A percentile compares a stretch with the other conserved stretches of the same genome.
Evolutionary conservation across 1,139 yeast genomes (phyloP).

Genomic region (Yamadazyma taylorii): DNA sequence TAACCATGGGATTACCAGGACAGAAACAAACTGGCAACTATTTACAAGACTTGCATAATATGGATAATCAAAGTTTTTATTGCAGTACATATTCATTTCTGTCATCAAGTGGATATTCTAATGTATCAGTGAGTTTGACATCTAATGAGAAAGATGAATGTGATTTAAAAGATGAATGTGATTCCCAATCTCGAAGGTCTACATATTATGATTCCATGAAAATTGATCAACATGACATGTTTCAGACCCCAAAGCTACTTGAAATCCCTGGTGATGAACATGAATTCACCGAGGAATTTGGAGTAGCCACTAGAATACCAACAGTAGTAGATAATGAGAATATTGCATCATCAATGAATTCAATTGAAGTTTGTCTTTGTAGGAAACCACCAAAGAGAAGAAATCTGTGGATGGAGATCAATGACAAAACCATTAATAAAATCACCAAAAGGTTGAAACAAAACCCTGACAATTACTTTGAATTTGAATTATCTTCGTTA

Average conservation of each 20-base stretch:
- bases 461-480: slow-evolving; percentile 23
- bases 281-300: slow-evolving; percentile 6
- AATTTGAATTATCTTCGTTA: slow-evolving; percentile 12
- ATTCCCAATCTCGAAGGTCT: too few relatives aligned
- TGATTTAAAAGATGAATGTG: not conserved
- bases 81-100: slow-evolving; percentile 5
- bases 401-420: slow-evolving; percentile 4
- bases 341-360: slow-evolving; percentile 12
- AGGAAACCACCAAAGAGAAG: slow-evolving; percentile 2
- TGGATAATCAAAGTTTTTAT: slow-evolving; percentile 3
- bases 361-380: slow-evolving; percentile 9
- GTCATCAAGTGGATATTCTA: slow-evolving; percentile 1
- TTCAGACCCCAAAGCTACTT: too few relatives aligned
- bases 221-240: too few relatives aligned
- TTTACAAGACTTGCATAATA: slow-evolving; percentile 2
- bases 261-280: too few relatives aligned
- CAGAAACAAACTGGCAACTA: slow-evolving; percentile 6
- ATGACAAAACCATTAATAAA: slow-evolving; percentile 9
- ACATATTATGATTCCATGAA: too few relatives aligned
- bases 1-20: slow-evolving; percentile 8
- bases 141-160: not conserved
- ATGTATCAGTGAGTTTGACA: not conserved
- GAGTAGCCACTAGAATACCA: slow-evolving; percentile 9
- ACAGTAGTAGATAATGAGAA: slow-evolving; percentile 6
- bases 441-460: slow-evolving; percentile 12